A percentile compares a stretch with the other conserved stretches of the same genome.
These are phyloP conservation scores for Penicillium verhagenii DNA, from an alignment of 495 filamentous ascomycete genomes.

Conservation along the genomic window DNA sequence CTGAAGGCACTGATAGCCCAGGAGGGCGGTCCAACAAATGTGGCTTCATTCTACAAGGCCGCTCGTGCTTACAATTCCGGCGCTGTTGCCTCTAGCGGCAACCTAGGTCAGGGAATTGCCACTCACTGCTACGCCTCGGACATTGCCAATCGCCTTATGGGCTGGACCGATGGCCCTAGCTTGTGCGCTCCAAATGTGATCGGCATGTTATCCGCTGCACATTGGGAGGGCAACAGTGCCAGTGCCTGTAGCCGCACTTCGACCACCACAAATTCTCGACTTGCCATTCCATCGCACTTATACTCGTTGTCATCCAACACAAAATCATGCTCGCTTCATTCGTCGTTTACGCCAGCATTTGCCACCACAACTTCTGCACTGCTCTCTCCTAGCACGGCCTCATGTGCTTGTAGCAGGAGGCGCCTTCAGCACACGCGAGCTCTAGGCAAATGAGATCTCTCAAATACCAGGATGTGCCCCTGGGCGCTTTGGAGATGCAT, in stretches of 20 bases:
- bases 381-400: not conserved
- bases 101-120: conserved; percentile 49
- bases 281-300: not conserved
- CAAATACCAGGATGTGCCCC: not conserved
- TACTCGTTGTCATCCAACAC: not conserved
- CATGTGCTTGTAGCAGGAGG: not conserved
- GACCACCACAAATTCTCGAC: not conserved
- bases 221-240: not conserved
- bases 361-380: not conserved
- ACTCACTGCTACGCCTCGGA: conserved; percentile 58
- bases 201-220: not conserved
- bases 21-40: conserved; percentile 29
- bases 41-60: conserved; percentile 46
- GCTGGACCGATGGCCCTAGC: conserved; percentile 38
- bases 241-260: not conserved
- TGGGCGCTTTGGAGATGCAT: not conserved
- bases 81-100: conserved; percentile 39
- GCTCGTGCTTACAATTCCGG: conserved; percentile 60
- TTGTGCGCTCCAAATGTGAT: conserved; percentile 18
- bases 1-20: conserved; percentile 35
- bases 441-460: not conserved
- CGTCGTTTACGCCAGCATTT: not conserved
- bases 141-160: conserved; percentile 55
- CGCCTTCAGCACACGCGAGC: not conserved
- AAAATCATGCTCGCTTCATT: not conserved